Evolutionary conservation across 2,329 filamentous ascomycete species (phyloP).

Genomic region (Chaetomium globosum): DNA sequence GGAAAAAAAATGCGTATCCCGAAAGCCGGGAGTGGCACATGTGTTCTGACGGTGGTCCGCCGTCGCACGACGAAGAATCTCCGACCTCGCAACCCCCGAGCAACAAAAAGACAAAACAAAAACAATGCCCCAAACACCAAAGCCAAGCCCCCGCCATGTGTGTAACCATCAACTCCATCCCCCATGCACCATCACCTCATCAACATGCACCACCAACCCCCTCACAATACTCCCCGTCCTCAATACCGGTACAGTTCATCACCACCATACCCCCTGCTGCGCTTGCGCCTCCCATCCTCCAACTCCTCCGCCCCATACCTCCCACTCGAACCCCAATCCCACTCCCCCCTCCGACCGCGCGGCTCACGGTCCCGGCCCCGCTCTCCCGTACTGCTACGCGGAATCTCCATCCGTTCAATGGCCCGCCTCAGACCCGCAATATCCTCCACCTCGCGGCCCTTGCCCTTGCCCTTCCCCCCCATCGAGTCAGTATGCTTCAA

Average conservation of each 20-base stretch:
- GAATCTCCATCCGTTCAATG: conserved; percentile 35
- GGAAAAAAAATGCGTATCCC: conserved; percentile 16
- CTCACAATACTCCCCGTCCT: not conserved
- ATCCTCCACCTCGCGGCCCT: conserved; percentile 30
- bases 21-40: not conserved
- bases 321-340: conserved; percentile 26
- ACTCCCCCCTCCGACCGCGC: conserved; percentile 22
- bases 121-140: not conserved
- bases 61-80: not conserved
- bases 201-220: not conserved
- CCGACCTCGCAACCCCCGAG: not conserved
- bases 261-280: conserved; percentile 35
- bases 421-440: conserved; percentile 32
- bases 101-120: not conserved
- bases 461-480: conserved; percentile 20
- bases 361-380: conserved; percentile 25
- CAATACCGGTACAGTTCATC: conserved; percentile 33
- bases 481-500: conserved; percentile 37
- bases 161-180: conserved; percentile 3
- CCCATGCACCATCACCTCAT: not conserved
- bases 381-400: not conserved
- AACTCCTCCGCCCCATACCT: conserved; percentile 23
- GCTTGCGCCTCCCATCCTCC: conserved; percentile 30
- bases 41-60: not conserved
- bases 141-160: not conserved